A percentile compares a stretch with the other conserved stretches of the same genome.
Evolutionary conservation across 345 rosid species (phyloP).

Genomic region (Euphorbia tirucalli): DNA sequence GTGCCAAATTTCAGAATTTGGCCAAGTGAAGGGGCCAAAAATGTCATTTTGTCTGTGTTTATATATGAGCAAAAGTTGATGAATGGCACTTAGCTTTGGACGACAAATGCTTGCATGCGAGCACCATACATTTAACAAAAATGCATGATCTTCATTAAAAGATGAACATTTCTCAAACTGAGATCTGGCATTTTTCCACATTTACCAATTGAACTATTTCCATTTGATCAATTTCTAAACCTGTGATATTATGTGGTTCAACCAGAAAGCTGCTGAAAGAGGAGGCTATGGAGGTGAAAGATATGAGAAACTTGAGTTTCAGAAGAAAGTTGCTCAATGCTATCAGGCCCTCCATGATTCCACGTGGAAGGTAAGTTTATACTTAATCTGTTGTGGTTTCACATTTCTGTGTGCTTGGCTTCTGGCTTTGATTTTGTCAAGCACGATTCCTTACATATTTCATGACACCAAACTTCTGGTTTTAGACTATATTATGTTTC

Average conservation of each 20-base stretch:
- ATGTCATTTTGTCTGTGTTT: background rate
- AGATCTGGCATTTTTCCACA: background rate
- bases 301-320: constrained; percentile 82
- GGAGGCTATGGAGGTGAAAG: constrained; percentile 96
- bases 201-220: background rate
- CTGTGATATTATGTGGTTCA: background rate
- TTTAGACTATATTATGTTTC: background rate
- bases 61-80: background rate
- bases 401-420: background rate
- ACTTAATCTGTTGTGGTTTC: background rate
- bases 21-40: no score
- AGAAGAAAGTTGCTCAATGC: constrained; percentile 59
- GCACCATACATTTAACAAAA: background rate
- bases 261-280: constrained; percentile 87
- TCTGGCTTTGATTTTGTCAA: background rate
- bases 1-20: no score
- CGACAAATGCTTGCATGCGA: background rate
- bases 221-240: background rate
- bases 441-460: background rate
- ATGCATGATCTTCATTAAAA: background rate
- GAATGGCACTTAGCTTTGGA: background rate
- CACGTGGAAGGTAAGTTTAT: constrained; percentile 70
- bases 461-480: background rate
- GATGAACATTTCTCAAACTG: background rate
- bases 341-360: constrained; percentile 61